These are phyloP conservation scores for Castanospermum australe DNA, from an alignment of 306 rosid genomes.

Conservation along the genomic window DNA sequence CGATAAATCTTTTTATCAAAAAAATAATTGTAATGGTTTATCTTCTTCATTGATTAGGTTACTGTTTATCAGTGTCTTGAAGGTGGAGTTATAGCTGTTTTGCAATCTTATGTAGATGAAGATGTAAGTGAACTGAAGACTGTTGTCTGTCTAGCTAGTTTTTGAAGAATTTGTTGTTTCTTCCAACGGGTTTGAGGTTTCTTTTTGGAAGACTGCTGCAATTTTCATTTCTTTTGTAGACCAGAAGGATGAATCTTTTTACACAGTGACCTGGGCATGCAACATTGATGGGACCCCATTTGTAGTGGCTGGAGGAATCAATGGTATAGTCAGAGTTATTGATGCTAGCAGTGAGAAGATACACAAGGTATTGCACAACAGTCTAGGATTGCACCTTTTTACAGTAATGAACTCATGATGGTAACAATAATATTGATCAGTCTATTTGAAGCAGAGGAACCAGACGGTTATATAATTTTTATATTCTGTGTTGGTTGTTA, in stretches of 20 bases:
- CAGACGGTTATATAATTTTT: neutral
- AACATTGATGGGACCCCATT: conserved; percentile 37
- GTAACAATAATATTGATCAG: neutral
- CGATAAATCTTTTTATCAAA: neutral
- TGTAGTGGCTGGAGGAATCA: too few relatives aligned
- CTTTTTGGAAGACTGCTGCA: conserved; percentile 16
- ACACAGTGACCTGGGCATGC: too few relatives aligned
- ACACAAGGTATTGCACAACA: conserved; percentile 63
- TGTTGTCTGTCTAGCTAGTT: neutral
- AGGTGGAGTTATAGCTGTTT: conserved; percentile 81
- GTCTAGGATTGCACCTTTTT: neutral
- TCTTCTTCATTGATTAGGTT: conserved; percentile 48
- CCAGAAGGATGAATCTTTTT: conserved; percentile 89
- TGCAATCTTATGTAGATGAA: conserved; percentile 94
- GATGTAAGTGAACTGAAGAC: conserved; percentile 72
- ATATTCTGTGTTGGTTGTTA: conserved; percentile 8
- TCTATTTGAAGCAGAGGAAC: conserved; percentile 14
- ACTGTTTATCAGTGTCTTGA: conserved; percentile 76
- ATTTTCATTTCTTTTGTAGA: conserved; percentile 49
- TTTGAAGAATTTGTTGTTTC: neutral
- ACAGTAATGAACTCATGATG: neutral
- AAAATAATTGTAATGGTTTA: neutral
- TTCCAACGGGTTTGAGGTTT: neutral
- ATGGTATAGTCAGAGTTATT: conserved; percentile 17
- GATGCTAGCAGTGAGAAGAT: conserved; percentile 39